Percentiles rank a stretch among this genome's conserved stretches.
Conservation (phyloP, 139 green algal genomes). For the Mesostigma viride region DNA sequence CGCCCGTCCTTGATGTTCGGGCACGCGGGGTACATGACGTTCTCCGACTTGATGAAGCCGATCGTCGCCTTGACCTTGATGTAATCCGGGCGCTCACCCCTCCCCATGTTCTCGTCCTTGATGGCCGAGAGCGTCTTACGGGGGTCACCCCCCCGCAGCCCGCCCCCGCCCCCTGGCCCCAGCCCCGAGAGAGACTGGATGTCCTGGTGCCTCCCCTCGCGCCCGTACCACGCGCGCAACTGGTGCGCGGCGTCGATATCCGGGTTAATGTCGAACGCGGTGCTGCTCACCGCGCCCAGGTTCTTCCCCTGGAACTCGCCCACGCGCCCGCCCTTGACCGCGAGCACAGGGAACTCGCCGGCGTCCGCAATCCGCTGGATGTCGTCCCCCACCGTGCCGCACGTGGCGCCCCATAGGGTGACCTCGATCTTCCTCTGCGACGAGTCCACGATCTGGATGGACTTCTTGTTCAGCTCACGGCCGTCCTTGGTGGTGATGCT, state of each 20-base stretch:
- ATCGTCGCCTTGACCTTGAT: conserved; percentile 48
- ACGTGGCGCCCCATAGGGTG: conserved; percentile 73
- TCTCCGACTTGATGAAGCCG: conserved; percentile 51
- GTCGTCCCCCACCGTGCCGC: conserved; percentile 45
- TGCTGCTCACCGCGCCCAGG: conserved; percentile 57
- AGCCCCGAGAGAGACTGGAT: conserved; percentile 38
- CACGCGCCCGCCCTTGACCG: conserved; percentile 64
- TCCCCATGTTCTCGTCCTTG: conserved; percentile 66
- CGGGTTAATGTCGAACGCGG: conserved; percentile 57
- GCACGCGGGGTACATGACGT: conserved; percentile 56
- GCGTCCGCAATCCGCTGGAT: conserved; percentile 38
- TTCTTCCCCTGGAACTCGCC: conserved; percentile 91
- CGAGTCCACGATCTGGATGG: conserved; percentile 62
- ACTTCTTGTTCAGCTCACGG: conserved; percentile 69
- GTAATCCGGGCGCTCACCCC: conserved; percentile 47
- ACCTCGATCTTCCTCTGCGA: conserved; percentile 64
- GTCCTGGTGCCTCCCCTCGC: conserved; percentile 14
- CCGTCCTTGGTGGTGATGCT: conserved; percentile 74
- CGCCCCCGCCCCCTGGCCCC: conserved; percentile 22
- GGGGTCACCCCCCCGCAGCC: conserved; percentile 44
- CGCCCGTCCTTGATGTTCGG: conserved; percentile 40
- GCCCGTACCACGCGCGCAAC: conserved; percentile 55
- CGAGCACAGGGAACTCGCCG: conserved; percentile 58
- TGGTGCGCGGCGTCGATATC: conserved; percentile 42
- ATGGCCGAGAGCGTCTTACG: conserved; percentile 57